phyloP scores from a whole-genome alignment of 768 basidiomycete genomes.

The Calocera viscosa region DNA sequence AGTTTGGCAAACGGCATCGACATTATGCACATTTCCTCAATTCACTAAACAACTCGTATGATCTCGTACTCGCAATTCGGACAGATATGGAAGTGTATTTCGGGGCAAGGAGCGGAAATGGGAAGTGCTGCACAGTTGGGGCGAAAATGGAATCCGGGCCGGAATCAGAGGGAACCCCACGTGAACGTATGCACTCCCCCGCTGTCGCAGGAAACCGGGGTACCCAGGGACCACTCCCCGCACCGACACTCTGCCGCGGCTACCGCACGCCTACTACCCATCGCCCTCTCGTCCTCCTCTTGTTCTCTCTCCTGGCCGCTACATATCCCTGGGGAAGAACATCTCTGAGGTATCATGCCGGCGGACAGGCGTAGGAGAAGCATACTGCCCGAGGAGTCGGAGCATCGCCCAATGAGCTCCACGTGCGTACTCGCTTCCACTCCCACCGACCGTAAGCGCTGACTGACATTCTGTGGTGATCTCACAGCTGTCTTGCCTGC shows the following conservation, averaged over 20 bases:
- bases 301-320: not conserved
- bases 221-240: not conserved
- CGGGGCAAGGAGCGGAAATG: no score
- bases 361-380: conserved; percentile 5
- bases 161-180: no score
- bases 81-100: no score
- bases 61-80: no score
- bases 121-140: no score
- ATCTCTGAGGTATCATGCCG: not conserved
- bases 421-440: not conserved
- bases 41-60: no score
- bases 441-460: not conserved
- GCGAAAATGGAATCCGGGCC: no score
- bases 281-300: not conserved
- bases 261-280: not conserved
- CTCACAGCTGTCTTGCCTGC: not conserved
- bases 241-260: not conserved
- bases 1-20: no score
- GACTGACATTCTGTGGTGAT: not conserved
- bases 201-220: no score
- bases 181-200: no score
- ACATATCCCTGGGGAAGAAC: not conserved
- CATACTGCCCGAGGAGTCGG: not conserved
- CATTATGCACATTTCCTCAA: no score
- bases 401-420: conserved; percentile 1